Evolutionary conservation across 768 basidiomycete genomes (phyloP), one percentile per base, ranked within the genome.

Genomic region (Boletus reticuloceps): DNA sequence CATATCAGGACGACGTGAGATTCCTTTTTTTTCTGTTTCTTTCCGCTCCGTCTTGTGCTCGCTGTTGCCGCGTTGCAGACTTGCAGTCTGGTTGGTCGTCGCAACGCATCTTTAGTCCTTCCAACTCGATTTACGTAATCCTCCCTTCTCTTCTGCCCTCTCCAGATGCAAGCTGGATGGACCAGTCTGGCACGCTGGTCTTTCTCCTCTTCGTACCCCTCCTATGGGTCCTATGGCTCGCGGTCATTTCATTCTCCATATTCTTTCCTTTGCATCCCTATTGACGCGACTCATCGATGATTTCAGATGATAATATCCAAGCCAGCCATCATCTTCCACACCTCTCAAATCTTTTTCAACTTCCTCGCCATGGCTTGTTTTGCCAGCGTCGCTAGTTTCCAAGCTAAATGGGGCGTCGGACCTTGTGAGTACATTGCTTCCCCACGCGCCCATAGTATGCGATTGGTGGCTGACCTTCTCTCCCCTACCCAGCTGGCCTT

Each of bases 301-400:
- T 53, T 61, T 19, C 61, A 93, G 91, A 90, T 92, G 89, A 92
- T 93, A 62, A 83, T 93, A 44, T 86, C 89, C 22, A 92, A 91
- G 75, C 86, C 89, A 8, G 78, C 85, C 57, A 89, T 93, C 66
- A 78, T 91, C 52, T 85, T 86, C 67, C 84, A 89, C 68, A 69
- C 82, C 31, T 84, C 82, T 4, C 89, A 96, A 76, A 80, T 84
- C 51, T 94, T 98, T 79, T 94, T 96, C 84, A 87, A 89, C 69
- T 97, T 98, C 67, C 80, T 98, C 44, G 84, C 91, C 13, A 88
- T 96, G 84, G 88, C 87, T 45, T 95, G 92, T 67, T 94, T 92
- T 63, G 95, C 90, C 9, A 86, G 89, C 62, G 89, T 94, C 5
- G 94, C 94, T 0, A 75, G 78, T 20, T 98, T 96, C 71, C 94